phyloP scores from a whole-genome alignment of 371 early-diverging fungal species.

The Gilbertella persicaria region DNA sequence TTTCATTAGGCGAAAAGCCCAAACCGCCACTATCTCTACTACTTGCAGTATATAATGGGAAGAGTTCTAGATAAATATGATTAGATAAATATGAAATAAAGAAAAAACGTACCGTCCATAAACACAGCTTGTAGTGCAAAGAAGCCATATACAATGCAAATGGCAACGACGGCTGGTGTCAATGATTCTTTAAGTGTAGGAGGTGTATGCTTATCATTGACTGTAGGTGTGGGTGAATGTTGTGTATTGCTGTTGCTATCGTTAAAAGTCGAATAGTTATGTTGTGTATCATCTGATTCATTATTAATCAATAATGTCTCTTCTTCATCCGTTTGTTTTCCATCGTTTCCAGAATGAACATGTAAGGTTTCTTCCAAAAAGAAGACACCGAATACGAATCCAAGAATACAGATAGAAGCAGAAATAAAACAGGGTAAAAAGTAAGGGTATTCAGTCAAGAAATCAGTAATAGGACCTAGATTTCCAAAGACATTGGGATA shows the following conservation, averaged over 20 bases:
- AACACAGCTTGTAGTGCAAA: conserved; percentile 41
- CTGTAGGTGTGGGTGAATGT: conserved; percentile 32
- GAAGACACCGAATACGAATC: conserved; percentile 66
- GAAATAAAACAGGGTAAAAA: conserved; percentile 84
- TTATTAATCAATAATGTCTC: conserved; percentile 4
- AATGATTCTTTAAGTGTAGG: conserved; percentile 37
- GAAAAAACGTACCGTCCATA: conserved; percentile 36
- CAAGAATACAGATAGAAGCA: conserved; percentile 59
- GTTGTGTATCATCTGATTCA: neutral
- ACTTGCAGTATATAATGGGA: conserved; percentile 63
- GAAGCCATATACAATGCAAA: conserved; percentile 35
- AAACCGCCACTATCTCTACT: conserved; percentile 60
- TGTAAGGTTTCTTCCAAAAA: conserved; percentile 76
- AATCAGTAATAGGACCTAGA: conserved; percentile 35
- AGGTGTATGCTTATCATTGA: conserved; percentile 15
- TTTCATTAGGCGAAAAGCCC: conserved; percentile 51
- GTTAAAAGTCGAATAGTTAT: conserved; percentile 25
- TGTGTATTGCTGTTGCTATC: conserved; percentile 2
- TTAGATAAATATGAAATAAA: neutral
- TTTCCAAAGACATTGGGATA: conserved; percentile 72
- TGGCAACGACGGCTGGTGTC: conserved; percentile 40
- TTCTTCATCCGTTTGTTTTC: conserved; percentile 21
- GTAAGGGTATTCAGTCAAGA: conserved; percentile 77
- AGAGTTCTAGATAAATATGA: conserved; percentile 49
- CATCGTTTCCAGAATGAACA: neutral